phyloP scores from a whole-genome alignment of 2,329 filamentous ascomycete genomes.

The Paracoccidioides brasiliensis region DNA sequence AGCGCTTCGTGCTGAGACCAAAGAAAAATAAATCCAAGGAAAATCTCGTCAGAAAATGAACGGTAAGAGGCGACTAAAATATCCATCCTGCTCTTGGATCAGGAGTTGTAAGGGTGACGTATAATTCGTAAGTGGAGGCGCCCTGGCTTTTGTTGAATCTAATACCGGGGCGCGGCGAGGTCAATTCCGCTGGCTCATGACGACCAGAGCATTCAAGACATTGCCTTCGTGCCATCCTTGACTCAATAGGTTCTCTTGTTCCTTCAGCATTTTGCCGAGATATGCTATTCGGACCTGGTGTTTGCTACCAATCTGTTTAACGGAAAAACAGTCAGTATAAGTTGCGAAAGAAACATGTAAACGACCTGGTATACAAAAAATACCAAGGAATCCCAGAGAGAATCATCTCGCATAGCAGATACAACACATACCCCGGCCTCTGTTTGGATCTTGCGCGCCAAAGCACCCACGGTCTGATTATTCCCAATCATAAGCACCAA shows the following conservation, averaged over 20 bases:
- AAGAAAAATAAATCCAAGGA: neutral
- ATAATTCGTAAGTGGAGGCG: no score
- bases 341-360: neutral
- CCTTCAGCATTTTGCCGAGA: constrained; percentile 65
- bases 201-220: constrained; percentile 61
- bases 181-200: constrained; percentile 12
- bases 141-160: no score
- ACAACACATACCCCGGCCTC: constrained; percentile 46
- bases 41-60: no score
- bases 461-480: constrained; percentile 49
- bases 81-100: neutral
- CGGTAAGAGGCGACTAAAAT: neutral
- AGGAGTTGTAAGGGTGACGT: neutral
- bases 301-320: constrained; percentile 40
- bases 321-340: constrained; percentile 4
- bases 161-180: neutral
- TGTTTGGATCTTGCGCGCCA: constrained; percentile 51
- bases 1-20: neutral
- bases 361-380: neutral
- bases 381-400: neutral
- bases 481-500: constrained; percentile 45
- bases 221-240: constrained; percentile 68
- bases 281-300: constrained; percentile 61
- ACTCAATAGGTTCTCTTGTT: constrained; percentile 48
- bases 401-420: neutral